Conservation (phyloP, 768 basidiomycete species). For the Tulasnella sp. region DNA sequence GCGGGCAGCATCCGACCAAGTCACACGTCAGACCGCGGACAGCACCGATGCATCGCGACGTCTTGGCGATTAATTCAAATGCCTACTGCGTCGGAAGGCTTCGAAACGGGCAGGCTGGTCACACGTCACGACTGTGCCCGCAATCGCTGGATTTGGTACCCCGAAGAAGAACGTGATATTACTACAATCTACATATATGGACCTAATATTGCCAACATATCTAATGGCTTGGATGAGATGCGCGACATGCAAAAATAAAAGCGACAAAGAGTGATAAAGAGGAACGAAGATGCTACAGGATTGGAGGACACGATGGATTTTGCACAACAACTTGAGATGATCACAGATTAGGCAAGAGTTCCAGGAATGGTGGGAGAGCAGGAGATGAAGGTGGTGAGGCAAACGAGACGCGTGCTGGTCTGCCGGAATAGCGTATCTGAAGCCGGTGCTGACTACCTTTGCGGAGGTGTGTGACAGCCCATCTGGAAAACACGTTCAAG, state of each 20-base stretch:
- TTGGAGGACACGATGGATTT: not conserved
- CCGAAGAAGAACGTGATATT: not conserved
- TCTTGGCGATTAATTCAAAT: not conserved
- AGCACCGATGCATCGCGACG: not conserved
- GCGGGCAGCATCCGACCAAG: not conserved
- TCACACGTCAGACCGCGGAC: not conserved
- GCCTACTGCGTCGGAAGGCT: not conserved
- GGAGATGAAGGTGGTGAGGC: slow-evolving; percentile 7
- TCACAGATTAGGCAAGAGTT: not conserved
- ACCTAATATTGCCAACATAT: not conserved
- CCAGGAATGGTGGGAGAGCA: slow-evolving; percentile 2
- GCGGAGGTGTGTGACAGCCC: slow-evolving; percentile 7
- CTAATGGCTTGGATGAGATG: not conserved
- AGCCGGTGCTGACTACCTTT: slow-evolving; percentile 4
- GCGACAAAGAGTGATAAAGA: not conserved
- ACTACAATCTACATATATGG: not conserved
- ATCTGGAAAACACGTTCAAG: slow-evolving; percentile 7
- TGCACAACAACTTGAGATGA: not conserved
- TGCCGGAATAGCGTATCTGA: not conserved
- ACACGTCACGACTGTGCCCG: not conserved
- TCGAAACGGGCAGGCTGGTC: not conserved
- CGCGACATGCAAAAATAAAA: not conserved
- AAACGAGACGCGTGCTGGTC: slow-evolving; percentile 1
- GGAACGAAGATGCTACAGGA: not conserved
- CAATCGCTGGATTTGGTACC: not conserved